Evolutionary conservation across 345 rosid species (phyloP), one percentile per base, ranked within the genome.

Genomic region (Lumnitzera littorea): DNA sequence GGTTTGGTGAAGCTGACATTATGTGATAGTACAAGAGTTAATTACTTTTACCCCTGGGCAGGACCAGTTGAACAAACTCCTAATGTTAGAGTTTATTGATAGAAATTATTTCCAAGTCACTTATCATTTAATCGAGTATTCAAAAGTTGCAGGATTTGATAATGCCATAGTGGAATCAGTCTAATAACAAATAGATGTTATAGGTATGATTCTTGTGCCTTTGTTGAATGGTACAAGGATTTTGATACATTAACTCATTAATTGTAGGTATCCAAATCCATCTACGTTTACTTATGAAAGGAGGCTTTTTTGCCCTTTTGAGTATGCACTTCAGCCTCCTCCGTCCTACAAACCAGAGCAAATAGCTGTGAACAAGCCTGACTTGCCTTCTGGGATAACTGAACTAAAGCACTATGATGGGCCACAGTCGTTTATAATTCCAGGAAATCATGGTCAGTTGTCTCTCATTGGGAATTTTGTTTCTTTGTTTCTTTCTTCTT

Each of bases 251-350:
- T 58, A 27, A 17, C 70, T 61, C 41, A 55, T 58, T 55, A 55
- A 24, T 65, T 69, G 57, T 71, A 94, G 99, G 66, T 94, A 94
- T 67, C 99, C 99, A 50, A 94, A 94, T 83, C 99, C 99, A 16
- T 94, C 97, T 55, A 68, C 80, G 58, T 94, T 88, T 69, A 84
- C 95, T 24, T 94, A 94, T 64, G 96, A 90, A 75, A 86, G 71
- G 72, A 91, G 99, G 70, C 78, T 94, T 56, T 88, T 94, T 73
- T 60, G 84, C 66, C 99, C 99, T 53, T 94, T 94, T 73, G 99
- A 94, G 73, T 86, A 83, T 82, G 99, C 99, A 24, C 82, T 94
- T 48, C 96, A 88, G 76, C 99, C 97, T 67, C 99, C 99, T 13
- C 66, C 77, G 13, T 94, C 88, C 82, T 91, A 81, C 70, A 90